Evolutionary conservation across 2,329 filamentous ascomycete genomes (phyloP), one percentile per base, ranked within the genome.

Genomic region (Geoglossum cookeanum): DNA sequence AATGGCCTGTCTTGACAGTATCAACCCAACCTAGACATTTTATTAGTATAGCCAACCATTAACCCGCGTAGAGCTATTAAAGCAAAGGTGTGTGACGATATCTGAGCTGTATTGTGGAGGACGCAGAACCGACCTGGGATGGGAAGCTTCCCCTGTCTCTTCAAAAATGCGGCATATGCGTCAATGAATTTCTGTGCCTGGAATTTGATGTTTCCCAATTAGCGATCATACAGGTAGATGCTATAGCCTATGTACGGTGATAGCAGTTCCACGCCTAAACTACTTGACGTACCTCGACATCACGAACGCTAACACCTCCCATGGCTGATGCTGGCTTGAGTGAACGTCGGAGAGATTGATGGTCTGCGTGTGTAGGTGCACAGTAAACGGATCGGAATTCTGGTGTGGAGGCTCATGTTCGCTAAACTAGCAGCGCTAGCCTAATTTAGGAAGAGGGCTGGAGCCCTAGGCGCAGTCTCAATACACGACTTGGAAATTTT

Each of bases 1-100:
- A 85, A 72, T 84, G 81, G 69, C 88, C 91, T 67, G 91, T 96
- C 86, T 98, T 98, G 78, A 97, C 92, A 70, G 91, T 96, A 74
- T 98, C 92, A 74, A 96, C 91, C 91, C 91, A 97, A 79, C 88
- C 89, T 94, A 73, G 74, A 29, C 27, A 51, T n/a, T n/a, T 30
- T 9, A 42, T 55, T 17, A 55, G 54, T 35, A 42, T 55, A 1
- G 15, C 1, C 5, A 55, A 35, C 22, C 27, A 9, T 11, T 44
- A 22, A 22, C 22, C 22, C 22, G 22, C 22, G 22, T 22, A 22
- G 22, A 22, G 22, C 1, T 22, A 22, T 22, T 22, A 22, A 1
- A 22, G 22, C 22, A 22, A 22, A 22, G 22, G 22, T 22, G 22
- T 22, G 2, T 22, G 22, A 22, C 22, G 22, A 22, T 22, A 22